phyloP scores from a whole-genome alignment of 257 asterid genomes.

The Verbena officinalis region DNA sequence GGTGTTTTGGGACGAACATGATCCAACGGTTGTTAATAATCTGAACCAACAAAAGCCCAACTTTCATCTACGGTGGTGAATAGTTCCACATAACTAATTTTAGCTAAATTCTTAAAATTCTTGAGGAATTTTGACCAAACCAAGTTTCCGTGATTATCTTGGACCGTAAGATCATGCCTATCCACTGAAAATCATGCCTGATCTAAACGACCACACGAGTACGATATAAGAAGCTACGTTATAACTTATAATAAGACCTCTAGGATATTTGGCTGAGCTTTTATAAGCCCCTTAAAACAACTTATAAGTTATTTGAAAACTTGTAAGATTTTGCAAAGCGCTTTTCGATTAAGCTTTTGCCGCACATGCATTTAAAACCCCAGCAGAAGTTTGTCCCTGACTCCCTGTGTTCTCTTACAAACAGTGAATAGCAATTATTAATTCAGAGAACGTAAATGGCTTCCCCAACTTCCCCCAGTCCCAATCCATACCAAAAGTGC shows the following conservation, averaged over 20 bases:
- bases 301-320: too few relatives aligned
- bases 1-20: too few relatives aligned
- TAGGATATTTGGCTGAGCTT: too few relatives aligned
- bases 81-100: background rate
- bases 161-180: background rate
- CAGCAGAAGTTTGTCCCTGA: conserved; percentile 22
- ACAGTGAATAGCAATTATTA: conserved; percentile 26
- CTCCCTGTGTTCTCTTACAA: conserved; percentile 3
- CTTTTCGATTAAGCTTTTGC: too few relatives aligned
- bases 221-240: too few relatives aligned
- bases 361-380: too few relatives aligned
- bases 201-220: too few relatives aligned
- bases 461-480: conserved; percentile 13
- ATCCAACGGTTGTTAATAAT: background rate
- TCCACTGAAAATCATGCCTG: background rate
- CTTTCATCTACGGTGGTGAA: background rate
- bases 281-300: too few relatives aligned
- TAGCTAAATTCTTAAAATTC: background rate
- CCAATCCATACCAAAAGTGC: conserved; percentile 12
- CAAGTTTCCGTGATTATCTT: background rate
- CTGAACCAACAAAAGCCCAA: background rate
- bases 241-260: too few relatives aligned
- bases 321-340: too few relatives aligned
- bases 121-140: background rate
- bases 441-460: conserved; percentile 8